Evolutionary conservation across 169 alveolate species (phyloP), one percentile per base, ranked within the genome.

Genomic region (Plasmodium adleri): DNA sequence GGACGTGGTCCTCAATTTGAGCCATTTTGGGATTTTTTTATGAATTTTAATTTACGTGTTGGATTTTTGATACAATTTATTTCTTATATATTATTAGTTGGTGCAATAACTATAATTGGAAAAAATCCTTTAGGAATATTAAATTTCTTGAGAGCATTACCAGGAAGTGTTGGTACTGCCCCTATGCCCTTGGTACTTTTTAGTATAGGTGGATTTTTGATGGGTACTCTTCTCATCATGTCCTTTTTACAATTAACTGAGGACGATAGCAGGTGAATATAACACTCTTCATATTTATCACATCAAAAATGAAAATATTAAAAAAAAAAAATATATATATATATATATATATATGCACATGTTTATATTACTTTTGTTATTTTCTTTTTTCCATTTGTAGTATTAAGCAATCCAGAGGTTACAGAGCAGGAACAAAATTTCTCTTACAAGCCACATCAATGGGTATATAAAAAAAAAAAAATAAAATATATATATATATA

Each of bases 1-100:
- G 97, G 98, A 72, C 95, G 98, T 28, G 97, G 97, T 12, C 98
- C 98, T 17, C 98, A 97, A 87, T 96, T 95, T 73, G 96, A 94
- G 88, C 98, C 98, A 50, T 88, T 97, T 72, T 96, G 97, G 96
- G 97, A 94, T 80, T 95, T 95, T 50, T 67, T 95, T 56, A 96
- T 95, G 94, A 94, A 96, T 75, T 96, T 92, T 93, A 95, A 96
- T 91, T 95, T 97, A 7, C 92, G 98, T 22, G 87, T 96, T 9
- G 98, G 98, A 15, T 93, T 96, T 85, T 86, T 94, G 52, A 76
- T 94, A 50, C 97, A 95, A 67, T 78, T 95, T 17, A 63, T 83
- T 56, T 92, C 96, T 9, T 95, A 93, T 52, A 26, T 80, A 12
- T 67, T 93, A 43, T 86, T 95, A 67, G 92, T 93, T 7, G 72